Conservation (phyloP, 805 yeast species). For the Candida hispaniensis region DNA sequence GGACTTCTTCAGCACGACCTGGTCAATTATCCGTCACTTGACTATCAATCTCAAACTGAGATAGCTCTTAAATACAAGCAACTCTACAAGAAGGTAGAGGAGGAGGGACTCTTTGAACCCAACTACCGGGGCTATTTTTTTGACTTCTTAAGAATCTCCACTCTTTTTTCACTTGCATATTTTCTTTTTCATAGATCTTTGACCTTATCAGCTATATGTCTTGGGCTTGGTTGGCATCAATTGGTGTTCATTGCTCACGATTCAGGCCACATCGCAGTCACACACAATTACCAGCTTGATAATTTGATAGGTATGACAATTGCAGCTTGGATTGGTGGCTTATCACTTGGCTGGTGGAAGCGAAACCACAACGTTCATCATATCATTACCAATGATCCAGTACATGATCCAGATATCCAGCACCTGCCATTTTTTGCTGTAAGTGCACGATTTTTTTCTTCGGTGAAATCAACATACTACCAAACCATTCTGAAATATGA, state of each 20-base stretch:
- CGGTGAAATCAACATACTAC: constrained; percentile 71
- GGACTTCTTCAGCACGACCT: constrained; percentile 45
- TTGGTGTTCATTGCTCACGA: constrained; percentile 81
- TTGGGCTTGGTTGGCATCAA: constrained; percentile 85
- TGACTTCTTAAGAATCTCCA: constrained; percentile 50
- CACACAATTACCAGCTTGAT: constrained; percentile 70
- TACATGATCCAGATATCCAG: constrained; percentile 90
- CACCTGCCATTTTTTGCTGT: constrained; percentile 88
- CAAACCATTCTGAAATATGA: constrained; percentile 60
- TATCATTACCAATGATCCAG: constrained; percentile 81
- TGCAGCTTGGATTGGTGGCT: constrained; percentile 78
- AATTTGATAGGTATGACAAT: constrained; percentile 60
- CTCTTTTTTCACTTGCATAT: constrained; percentile 42
- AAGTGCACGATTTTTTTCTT: constrained; percentile 54
- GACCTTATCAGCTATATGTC: constrained; percentile 45
- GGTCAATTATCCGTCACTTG: constrained; percentile 50
- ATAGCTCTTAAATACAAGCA: constrained; percentile 49
- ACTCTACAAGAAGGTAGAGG: constrained; percentile 45
- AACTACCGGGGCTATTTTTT: constrained; percentile 62
- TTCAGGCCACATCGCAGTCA: constrained; percentile 76
- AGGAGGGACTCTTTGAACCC: constrained; percentile 59
- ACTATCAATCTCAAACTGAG: constrained; percentile 50
- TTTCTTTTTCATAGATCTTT: constrained; percentile 37
- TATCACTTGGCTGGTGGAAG: constrained; percentile 92
- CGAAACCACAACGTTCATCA: constrained; percentile 91